Conservation (phyloP, 805 yeast species). For the Metahyphopichia silvanorum region DNA sequence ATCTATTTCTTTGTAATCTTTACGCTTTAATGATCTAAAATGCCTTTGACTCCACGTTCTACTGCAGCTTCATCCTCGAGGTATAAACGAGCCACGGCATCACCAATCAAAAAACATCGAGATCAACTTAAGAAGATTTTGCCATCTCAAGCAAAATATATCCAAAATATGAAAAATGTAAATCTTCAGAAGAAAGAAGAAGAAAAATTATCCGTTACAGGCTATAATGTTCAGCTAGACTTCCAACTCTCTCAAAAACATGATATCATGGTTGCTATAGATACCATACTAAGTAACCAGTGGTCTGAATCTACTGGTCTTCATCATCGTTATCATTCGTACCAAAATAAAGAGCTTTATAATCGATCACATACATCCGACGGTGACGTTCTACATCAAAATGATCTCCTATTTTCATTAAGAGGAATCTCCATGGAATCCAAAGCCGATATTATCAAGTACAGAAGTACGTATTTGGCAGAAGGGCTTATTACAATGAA, state of each 20-base stretch:
- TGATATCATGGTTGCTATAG: constrained; percentile 29
- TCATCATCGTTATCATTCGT: constrained; percentile 20
- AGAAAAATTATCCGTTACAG: constrained; percentile 15
- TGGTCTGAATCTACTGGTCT: constrained; percentile 36
- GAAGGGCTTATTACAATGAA: constrained; percentile 37
- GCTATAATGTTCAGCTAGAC: constrained; percentile 39
- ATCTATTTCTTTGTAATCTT: too few species aligned
- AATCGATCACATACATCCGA: neutral
- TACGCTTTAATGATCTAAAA: constrained; percentile 1
- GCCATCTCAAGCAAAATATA: constrained; percentile 23
- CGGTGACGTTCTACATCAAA: too few species aligned
- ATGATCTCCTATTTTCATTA: constrained; percentile 31
- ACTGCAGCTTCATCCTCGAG: constrained; percentile 40
- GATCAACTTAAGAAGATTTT: constrained; percentile 21
- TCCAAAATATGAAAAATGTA: constrained; percentile 10
- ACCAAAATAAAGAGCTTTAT: constrained; percentile 10
- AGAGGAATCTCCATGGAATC: constrained; percentile 28
- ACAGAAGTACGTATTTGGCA: constrained; percentile 32
- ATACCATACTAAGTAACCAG: constrained; percentile 28
- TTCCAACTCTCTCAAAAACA: constrained; percentile 29
- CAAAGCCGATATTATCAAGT: constrained; percentile 36
- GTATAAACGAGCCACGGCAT: constrained; percentile 14
- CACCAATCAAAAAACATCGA: constrained; percentile 23
- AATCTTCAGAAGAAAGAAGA: constrained; percentile 9
- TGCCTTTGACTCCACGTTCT: constrained; percentile 24